phyloP scores from a whole-genome alignment of 305 asterid genomes.

The Rubia peregrina region DNA sequence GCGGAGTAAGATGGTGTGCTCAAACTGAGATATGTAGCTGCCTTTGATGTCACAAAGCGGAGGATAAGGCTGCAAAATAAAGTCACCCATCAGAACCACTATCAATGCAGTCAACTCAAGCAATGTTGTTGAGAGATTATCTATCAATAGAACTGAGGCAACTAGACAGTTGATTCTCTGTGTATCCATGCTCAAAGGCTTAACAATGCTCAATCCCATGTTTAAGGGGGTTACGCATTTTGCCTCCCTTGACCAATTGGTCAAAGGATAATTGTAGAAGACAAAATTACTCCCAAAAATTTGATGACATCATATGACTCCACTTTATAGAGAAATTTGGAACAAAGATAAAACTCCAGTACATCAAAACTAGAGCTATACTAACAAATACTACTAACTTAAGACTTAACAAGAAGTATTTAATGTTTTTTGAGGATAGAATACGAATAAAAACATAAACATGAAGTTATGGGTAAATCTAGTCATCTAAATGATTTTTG shows the following conservation, averaged over 20 bases:
- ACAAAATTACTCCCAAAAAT: not conserved
- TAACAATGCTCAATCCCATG: not conserved
- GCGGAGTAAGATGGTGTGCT: conserved; percentile 94
- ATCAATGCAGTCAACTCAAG: not conserved
- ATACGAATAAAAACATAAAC: not conserved
- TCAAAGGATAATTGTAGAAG: not conserved
- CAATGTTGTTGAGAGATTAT: not conserved
- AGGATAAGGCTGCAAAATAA: conserved; percentile 67
- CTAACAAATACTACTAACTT: not conserved
- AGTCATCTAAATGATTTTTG: not conserved
- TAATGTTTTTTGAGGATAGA: not conserved
- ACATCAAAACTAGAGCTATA: not conserved
- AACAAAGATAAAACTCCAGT: not conserved
- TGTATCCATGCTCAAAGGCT: not conserved
- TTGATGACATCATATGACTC: too few relatives aligned
- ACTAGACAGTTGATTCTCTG: not conserved
- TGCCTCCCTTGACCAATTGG: too few relatives aligned
- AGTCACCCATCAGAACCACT: not conserved
- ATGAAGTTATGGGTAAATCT: not conserved
- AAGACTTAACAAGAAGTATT: not conserved
- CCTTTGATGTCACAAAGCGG: conserved; percentile 92
- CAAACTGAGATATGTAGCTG: conserved; percentile 88
- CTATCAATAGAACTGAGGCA: not conserved
- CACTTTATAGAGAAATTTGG: too few relatives aligned
- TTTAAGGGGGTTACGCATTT: too few relatives aligned